Evolutionary conservation across 306 rosid species (phyloP).

Genomic region (Lathyrus aphaca): DNA sequence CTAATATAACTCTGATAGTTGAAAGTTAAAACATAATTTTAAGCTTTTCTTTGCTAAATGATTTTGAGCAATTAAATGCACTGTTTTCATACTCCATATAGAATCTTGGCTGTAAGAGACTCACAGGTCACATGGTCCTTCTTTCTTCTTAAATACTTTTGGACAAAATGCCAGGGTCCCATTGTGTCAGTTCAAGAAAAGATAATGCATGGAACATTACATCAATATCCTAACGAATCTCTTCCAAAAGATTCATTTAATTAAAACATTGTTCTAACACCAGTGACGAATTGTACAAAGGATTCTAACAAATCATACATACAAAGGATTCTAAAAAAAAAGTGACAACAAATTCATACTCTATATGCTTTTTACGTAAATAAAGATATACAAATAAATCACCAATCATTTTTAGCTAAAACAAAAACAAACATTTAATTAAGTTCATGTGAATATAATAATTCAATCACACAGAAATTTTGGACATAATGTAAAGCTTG

Average conservation of each 20-base stretch:
- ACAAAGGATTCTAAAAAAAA: too few species aligned
- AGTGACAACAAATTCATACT: conserved; percentile 16
- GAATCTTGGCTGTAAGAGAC: not conserved
- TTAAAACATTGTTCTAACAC: conserved; percentile 1
- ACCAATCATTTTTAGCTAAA: conserved; percentile 32
- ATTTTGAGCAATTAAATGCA: not conserved
- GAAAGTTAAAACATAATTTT: not conserved
- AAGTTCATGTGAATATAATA: conserved; percentile 31
- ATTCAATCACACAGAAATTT: conserved; percentile 10
- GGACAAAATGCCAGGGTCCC: conserved; percentile 21
- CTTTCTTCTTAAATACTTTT: not conserved
- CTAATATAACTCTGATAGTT: not conserved
- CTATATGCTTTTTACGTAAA: conserved; percentile 30
- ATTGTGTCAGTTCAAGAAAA: conserved; percentile 17
- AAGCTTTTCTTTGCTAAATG: not conserved
- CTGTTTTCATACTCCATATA: not conserved
- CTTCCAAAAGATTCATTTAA: not conserved
- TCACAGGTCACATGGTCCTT: conserved; percentile 5
- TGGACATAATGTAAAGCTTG: conserved; percentile 26
- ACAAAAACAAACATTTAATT: not conserved
- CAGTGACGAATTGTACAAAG: not conserved
- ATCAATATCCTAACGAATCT: not conserved
- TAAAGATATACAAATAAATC: conserved; percentile 26
- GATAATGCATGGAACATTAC: not conserved
- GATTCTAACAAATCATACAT: too few species aligned